Conservation (phyloP, 352 stramenopile species). For the Pythium coloratum region DNA sequence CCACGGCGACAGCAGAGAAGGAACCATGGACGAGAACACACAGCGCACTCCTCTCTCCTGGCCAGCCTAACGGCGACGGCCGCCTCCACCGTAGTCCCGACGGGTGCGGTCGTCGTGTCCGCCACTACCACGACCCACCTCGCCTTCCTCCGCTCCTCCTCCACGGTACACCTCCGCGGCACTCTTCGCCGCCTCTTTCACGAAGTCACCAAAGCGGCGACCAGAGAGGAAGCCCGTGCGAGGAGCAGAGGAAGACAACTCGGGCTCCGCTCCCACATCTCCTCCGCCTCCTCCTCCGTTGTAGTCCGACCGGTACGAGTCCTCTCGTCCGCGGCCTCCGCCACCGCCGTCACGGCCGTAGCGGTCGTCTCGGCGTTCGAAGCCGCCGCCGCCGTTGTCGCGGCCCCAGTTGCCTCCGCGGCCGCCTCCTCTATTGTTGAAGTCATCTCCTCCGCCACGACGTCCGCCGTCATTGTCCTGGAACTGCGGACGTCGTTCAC, state of each 20-base stretch:
- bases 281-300: constrained; percentile 10
- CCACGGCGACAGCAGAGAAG: too few relatives aligned
- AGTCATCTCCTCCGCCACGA: constrained; percentile 16
- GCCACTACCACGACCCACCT: constrained; percentile 22
- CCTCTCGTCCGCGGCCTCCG: constrained; percentile 19
- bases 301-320: constrained; percentile 22
- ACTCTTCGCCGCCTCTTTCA: constrained; percentile 29
- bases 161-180: constrained; percentile 23
- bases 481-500: constrained; percentile 18
- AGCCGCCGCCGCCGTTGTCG: constrained; percentile 3
- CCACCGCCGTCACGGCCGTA: constrained; percentile 13
- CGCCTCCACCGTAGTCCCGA: constrained; percentile 37
- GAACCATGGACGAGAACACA: not conserved
- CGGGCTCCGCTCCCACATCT: constrained; percentile 2
- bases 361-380: not conserved
- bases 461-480: constrained; percentile 14
- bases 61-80: constrained; percentile 13
- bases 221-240: constrained; percentile 25
- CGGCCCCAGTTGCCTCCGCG: not conserved
- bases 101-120: constrained; percentile 60
- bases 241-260: not conserved
- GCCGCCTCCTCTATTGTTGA: not conserved
- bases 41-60: not conserved
- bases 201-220: constrained; percentile 24
- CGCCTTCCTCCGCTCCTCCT: constrained; percentile 18